A percentile compares a stretch with the other conserved stretches of the same genome.
These are phyloP conservation scores for Drechslerella coelobrocha DNA, from an alignment of 2,329 filamentous ascomycete species.

Conservation along the genomic window DNA sequence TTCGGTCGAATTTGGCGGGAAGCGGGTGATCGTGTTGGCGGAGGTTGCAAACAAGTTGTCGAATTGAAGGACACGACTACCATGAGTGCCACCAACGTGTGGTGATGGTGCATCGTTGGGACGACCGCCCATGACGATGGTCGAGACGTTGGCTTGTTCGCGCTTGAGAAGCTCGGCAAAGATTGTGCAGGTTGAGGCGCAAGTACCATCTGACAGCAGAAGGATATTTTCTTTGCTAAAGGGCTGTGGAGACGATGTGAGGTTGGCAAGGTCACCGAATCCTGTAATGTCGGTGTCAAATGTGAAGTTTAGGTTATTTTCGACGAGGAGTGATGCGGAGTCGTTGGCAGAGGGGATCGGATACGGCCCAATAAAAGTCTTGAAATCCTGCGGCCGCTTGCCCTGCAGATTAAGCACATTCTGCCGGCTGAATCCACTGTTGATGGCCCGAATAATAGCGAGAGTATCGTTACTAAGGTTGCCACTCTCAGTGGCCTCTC, in stretches of 20 bases:
- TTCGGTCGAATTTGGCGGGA: conserved; percentile 16
- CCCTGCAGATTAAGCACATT: conserved; percentile 55
- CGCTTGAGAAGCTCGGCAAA: conserved; percentile 66
- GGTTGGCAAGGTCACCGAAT: conserved; percentile 47
- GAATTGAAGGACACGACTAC: conserved; percentile 58
- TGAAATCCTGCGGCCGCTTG: conserved; percentile 56
- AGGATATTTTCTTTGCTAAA: conserved; percentile 61
- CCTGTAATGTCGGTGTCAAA: conserved; percentile 29
- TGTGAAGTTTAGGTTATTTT: conserved; percentile 16
- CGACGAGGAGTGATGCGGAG: conserved; percentile 57
- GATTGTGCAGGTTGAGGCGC: conserved; percentile 68
- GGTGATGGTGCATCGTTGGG: conserved; percentile 35
- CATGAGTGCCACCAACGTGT: conserved; percentile 70
- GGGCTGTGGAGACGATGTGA: conserved; percentile 51
- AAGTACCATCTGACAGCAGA: conserved; percentile 64
- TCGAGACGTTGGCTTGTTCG: conserved; percentile 62
- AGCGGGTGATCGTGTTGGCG: not conserved
- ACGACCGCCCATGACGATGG: conserved; percentile 60
- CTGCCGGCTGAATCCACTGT: conserved; percentile 55
- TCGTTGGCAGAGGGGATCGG: conserved; percentile 54
- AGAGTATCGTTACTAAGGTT: not conserved
- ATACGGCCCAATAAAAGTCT: conserved; percentile 59
- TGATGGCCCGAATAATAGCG: conserved; percentile 6
- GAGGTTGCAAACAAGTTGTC: conserved; percentile 27
- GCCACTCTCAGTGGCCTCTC: not conserved